Conservation (phyloP, 2,329 filamentous ascomycete species). For the Talaromyces piceae region DNA sequence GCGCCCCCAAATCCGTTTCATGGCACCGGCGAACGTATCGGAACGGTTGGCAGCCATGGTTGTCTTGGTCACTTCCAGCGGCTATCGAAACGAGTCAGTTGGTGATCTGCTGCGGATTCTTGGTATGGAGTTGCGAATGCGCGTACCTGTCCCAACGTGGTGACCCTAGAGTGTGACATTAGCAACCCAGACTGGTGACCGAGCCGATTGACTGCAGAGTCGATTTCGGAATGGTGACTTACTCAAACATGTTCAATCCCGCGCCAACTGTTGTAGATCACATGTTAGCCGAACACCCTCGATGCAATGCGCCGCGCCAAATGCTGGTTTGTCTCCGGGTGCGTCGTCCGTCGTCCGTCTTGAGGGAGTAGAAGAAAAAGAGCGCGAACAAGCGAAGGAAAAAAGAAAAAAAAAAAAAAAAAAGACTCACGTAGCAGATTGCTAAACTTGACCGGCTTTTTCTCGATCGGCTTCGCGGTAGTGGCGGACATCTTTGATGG, state of each 20-base stretch:
- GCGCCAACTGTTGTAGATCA: constrained; percentile 57
- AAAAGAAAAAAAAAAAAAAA: no score
- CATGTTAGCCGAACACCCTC: neutral
- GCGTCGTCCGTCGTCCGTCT: no score
- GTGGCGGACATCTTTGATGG: constrained; percentile 54
- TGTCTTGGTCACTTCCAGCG: constrained; percentile 97
- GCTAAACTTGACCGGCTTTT: constrained; percentile 99
- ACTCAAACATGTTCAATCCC: constrained; percentile 93
- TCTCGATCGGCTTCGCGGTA: constrained; percentile 61
- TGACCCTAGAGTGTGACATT: constrained; percentile 44
- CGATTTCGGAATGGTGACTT: constrained; percentile 25
- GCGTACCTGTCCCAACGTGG: constrained; percentile 58
- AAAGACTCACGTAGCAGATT: constrained; percentile 75
- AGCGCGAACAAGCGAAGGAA: no score
- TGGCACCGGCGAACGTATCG: constrained; percentile 75
- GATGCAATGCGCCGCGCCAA: neutral
- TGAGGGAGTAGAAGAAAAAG: no score
- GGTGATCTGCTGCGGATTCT: neutral
- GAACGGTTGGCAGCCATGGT: constrained; percentile 97
- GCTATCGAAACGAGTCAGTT: constrained; percentile 51
- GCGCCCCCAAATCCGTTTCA: constrained; percentile 84
- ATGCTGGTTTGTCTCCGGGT: no score
- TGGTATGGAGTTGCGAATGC: neutral
- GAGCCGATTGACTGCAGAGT: neutral
- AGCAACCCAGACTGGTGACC: neutral